Base-by-base conservation (phyloP, 2,329 filamentous ascomycete species). In the Aquanectria penicillioides region DNA sequence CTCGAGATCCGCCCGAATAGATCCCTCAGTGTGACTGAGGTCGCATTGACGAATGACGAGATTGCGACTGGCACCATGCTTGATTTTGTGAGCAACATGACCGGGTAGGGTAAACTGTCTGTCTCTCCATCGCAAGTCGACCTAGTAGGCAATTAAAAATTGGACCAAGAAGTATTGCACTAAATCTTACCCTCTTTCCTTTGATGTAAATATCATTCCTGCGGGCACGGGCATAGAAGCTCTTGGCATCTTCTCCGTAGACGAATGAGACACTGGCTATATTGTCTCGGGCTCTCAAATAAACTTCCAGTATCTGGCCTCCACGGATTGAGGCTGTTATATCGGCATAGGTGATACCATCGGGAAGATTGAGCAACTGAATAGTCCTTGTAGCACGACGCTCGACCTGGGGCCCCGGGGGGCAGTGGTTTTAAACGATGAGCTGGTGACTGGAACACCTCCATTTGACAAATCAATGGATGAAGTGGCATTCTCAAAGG, bases 1-100 rank as follows among this genome's bases (percentile, higher is more conserved):
- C 20, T 93, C 89, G 31, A 95, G 81, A 67, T 96, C 90, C 5
- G 88, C 83, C 10, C 89, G 86, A 62, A 96, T 86, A 13, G 77
- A 75, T 7, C 84, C 77, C 64, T 88, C 88, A 0, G 87, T 92
- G 64, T 91, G 78, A 50, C 78, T 82, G 50, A 77, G 77, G 65
- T 80, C 80, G 64, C 84, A 85, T 9, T 83, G 82, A 56, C 84
- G 84, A 36, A 96, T 83, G 17, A 94, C 77, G 31, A 96, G 74
- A 67, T 94, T 95, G 59, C 92, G 87, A 36, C 87, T 90, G 12
- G 90, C 90, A 12, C 91, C 91, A 43, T 75, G 79, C 33, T 75
- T 74, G 52, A 94, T 83, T 70, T 90, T 91, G 72, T 83, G 80
- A 18, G 83, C 82, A 49, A 93, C 80, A 71, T 92, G 86, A 3